Conservation (phyloP, 768 basidiomycete species). For the Boletus patriciae region DNA sequence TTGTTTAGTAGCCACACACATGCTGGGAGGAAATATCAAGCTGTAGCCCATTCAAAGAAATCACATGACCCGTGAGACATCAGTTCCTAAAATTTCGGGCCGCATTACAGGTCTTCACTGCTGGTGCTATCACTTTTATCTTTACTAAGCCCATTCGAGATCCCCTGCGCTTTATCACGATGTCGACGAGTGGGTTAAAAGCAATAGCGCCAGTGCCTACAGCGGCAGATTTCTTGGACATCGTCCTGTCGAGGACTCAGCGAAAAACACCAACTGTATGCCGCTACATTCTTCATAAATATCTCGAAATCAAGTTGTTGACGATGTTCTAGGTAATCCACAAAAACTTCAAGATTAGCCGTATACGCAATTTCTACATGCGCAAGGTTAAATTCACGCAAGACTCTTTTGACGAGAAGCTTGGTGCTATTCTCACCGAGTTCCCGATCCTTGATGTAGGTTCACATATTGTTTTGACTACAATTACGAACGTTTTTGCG, state of each 20-base stretch:
- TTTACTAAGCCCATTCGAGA: constrained; percentile 2
- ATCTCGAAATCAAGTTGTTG: constrained; percentile 2
- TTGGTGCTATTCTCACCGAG: constrained; percentile 89
- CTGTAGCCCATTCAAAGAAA: too few relatives aligned
- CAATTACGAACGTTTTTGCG: constrained; percentile 4
- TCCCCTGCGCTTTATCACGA: constrained; percentile 26
- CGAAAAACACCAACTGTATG: constrained; percentile 92
- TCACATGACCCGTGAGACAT: constrained; percentile 16
- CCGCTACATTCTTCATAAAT: neutral
- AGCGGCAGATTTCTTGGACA: constrained; percentile 91
- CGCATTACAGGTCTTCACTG: neutral
- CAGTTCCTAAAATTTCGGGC: constrained; percentile 11
- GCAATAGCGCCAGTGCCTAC: constrained; percentile 98
- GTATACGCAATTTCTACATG: constrained; percentile 98
- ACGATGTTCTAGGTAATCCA: constrained; percentile 75
- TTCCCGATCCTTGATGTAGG: constrained; percentile 97
- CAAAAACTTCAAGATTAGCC: constrained; percentile 99
- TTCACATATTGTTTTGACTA: constrained; percentile 15
- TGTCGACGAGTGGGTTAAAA: constrained; percentile 90
- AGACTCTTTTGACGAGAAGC: constrained; percentile 94
- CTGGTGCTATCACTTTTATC: constrained; percentile 7
- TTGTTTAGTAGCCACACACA: constrained; percentile 23
- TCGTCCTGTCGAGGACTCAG: constrained; percentile 91
- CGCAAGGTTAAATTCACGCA: constrained; percentile 99
- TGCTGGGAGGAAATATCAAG: constrained; percentile 23